Base-by-base conservation (phyloP, 805 yeast species). In the Candida methanosorbosa region DNA sequence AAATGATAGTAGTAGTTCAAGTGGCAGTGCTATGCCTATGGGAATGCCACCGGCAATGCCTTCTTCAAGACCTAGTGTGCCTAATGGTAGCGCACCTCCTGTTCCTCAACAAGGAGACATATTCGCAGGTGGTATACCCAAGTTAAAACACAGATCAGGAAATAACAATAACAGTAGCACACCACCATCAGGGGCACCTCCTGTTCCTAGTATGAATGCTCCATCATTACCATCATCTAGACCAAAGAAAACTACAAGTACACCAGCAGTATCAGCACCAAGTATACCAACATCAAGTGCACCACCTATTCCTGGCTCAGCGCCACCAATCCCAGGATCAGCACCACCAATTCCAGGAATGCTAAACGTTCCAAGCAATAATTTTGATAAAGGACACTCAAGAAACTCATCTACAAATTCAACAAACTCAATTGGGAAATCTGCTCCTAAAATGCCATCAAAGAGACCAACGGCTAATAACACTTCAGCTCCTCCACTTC, bases 101-200 rank as follows among this genome's bases (percentile, higher is more conserved):
- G 37, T 45, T 18, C 78, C 79, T 3, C 75, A 64, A 48, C 57
- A 79, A 44, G 85, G 82, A 14, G 81, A 77, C 34, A 65, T 80
- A 13, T 78, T 80, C 57, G 86, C 92, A 3, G 84, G 81, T 5
- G 94, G 94, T 1, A 67, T 84, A 56, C 92, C 94, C 7, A 80
- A 80, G 48, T 63, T 83, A 40, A 75, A 71, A 38, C 72, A 70
- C 38, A 49, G 66, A 25, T 61, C 60, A n/a, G 61, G 61, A 13
- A 30, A 46, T 21, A 25, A 33, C 27, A n/a, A 35, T 29, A 29
- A 38, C 6, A 29, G 50, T 14, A 24, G 44, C 1, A 33, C 44
- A 23, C 38, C 40, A 32, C 15, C 38, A 7, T 37, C 44, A 9
- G 13, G 33, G 40, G 44, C 15, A 41, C 47, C 19, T 13, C 38